Evolutionary conservation across 192 early-diverging fungal genomes (phyloP).

Genomic region (Backusella parvicylindrica): DNA sequence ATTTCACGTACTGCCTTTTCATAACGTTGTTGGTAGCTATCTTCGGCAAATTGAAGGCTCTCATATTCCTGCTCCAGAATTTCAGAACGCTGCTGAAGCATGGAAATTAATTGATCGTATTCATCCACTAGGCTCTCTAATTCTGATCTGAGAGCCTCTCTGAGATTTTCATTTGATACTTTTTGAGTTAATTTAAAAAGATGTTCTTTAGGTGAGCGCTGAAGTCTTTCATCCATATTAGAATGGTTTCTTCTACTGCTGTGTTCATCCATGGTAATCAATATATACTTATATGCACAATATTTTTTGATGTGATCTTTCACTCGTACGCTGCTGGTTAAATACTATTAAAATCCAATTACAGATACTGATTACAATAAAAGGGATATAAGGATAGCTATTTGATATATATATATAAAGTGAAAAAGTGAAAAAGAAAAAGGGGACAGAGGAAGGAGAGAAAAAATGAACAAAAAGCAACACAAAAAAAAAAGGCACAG

Average conservation of each 20-base stretch:
- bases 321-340: neutral
- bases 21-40: conserved; percentile 17
- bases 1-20: conserved; percentile 33
- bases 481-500: neutral
- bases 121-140: conserved; percentile 9
- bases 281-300: neutral
- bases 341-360: neutral
- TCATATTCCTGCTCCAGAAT: conserved; percentile 23
- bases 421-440: neutral
- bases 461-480: neutral
- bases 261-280: neutral
- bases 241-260: neutral
- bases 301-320: neutral
- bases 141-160: conserved; percentile 7
- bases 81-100: conserved; percentile 23
- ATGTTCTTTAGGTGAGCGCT: neutral
- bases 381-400: neutral
- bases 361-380: neutral
- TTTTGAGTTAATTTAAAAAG: conserved; percentile 16
- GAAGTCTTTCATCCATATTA: neutral
- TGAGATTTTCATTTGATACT: conserved; percentile 11
- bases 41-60: neutral
- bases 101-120: conserved; percentile 9
- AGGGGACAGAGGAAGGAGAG: neutral
- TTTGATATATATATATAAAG: neutral